phyloP scores from a whole-genome alignment of 202 grass and related monocot genomes.

The Saccharum hybrid region DNA sequence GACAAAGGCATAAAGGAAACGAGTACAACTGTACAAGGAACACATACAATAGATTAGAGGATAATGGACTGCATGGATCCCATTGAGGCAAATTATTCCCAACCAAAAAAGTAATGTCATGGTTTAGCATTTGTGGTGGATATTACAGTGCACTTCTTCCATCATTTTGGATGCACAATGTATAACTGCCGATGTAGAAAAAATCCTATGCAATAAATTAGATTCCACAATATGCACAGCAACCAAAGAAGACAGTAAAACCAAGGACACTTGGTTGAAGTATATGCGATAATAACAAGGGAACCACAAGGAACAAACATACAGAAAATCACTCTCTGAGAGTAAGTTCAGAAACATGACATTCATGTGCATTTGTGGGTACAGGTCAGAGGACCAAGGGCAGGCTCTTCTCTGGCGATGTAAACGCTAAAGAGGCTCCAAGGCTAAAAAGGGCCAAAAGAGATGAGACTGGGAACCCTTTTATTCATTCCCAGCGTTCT shows the following conservation, averaged over 20 bases:
- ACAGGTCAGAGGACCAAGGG: neutral
- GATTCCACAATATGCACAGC: neutral
- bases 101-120: neutral
- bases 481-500: neutral
- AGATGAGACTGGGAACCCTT: neutral
- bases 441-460: neutral
- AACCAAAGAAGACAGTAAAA: neutral
- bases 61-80: slow-evolving; percentile 1
- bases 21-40: slow-evolving; percentile 1
- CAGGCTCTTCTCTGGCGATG: neutral
- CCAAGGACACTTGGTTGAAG: neutral
- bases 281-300: neutral
- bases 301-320: neutral
- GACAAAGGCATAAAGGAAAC: neutral
- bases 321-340: neutral
- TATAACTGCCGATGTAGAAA: neutral
- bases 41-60: neutral
- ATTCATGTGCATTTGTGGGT: neutral
- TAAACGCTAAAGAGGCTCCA: neutral
- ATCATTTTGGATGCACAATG: slow-evolving; percentile 6
- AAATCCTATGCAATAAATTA: neutral
- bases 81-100: neutral
- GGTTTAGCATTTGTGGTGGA: neutral
- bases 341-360: neutral
- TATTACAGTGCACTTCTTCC: neutral